phyloP scores from a whole-genome alignment of 768 basidiomycete genomes.

The Russula ochroleuca region DNA sequence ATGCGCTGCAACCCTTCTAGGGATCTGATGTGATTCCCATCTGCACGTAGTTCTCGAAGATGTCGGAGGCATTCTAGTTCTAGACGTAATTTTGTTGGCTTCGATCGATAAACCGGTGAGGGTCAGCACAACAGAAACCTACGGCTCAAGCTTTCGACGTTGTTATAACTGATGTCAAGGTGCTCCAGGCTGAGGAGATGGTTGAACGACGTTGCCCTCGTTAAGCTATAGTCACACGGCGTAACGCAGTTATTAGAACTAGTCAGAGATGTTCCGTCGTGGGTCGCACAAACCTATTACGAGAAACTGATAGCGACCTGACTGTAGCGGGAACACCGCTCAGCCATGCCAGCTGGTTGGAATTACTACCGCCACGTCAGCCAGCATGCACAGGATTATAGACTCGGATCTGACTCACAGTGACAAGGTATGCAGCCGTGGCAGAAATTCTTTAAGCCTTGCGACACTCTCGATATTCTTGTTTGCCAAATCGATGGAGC shows the following conservation, averaged over 20 bases:
- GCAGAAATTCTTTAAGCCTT: constrained; percentile 85
- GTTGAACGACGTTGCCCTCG: constrained; percentile 80
- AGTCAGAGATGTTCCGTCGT: constrained; percentile 2
- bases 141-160: constrained; percentile 85
- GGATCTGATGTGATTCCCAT: constrained; percentile 73
- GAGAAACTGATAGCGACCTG: constrained; percentile 72
- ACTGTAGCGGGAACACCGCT: constrained; percentile 70
- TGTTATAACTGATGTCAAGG: constrained; percentile 87
- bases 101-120: constrained; percentile 4
- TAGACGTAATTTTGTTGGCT: constrained; percentile 35
- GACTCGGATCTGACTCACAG: constrained; percentile 51
- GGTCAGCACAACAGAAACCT: constrained; percentile 27
- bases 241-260: constrained; percentile 14
- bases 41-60: constrained; percentile 85
- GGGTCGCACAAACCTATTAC: constrained; percentile 54
- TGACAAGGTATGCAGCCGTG: constrained; percentile 65
- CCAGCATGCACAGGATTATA: not conserved
- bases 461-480: constrained; percentile 79
- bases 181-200: constrained; percentile 83
- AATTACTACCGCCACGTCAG: constrained; percentile 46
- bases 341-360: constrained; percentile 71
- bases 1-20: constrained; percentile 74
- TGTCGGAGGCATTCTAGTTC: constrained; percentile 82
- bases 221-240: constrained; percentile 49
- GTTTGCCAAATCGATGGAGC: constrained; percentile 64